Conservation (phyloP, 768 basidiomycete genomes). For the Boletus insuetus region DNA sequence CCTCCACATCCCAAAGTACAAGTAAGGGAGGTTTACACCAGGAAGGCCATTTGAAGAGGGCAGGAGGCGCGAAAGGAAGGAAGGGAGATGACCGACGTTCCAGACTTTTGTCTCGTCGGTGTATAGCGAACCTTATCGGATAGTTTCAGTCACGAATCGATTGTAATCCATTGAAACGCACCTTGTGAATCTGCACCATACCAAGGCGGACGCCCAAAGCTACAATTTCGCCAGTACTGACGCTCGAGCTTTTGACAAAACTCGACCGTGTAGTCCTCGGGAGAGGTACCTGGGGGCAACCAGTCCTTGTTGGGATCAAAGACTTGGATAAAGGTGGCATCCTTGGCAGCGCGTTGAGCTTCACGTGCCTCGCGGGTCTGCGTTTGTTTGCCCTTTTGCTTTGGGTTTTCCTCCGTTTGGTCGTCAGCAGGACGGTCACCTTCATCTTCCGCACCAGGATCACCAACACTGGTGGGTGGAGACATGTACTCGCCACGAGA, state of each 20-base stretch:
- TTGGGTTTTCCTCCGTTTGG: conserved; percentile 35
- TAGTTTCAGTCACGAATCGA: neutral
- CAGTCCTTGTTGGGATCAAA: conserved; percentile 77
- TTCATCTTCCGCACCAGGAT: conserved; percentile 19
- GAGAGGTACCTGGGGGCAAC: conserved; percentile 71
- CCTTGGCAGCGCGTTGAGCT: conserved; percentile 44
- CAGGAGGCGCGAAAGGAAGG: conserved; percentile 77
- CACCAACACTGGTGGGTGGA: conserved; percentile 26
- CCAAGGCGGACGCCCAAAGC: conserved; percentile 89
- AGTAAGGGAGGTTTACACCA: conserved; percentile 95
- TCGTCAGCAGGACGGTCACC: conserved; percentile 12
- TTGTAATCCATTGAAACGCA: conserved; percentile 31
- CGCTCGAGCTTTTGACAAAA: conserved; percentile 87
- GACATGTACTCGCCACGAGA: conserved; percentile 21
- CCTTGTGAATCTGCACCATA: conserved; percentile 97
- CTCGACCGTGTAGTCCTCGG: conserved; percentile 82
- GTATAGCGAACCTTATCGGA: conserved; percentile 55
- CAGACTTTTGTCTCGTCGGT: conserved; percentile 77
- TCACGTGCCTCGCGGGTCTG: conserved; percentile 42
- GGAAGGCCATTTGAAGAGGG: conserved; percentile 74
- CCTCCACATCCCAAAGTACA: conserved; percentile 99
- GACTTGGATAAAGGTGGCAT: conserved; percentile 57
- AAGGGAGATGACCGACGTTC: conserved; percentile 94
- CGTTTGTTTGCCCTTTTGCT: conserved; percentile 42
- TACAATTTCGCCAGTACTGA: conserved; percentile 89